These are phyloP conservation scores for Vickermania spadyakhi DNA, from an alignment of 208 protist genomes.

Conservation along the genomic window DNA sequence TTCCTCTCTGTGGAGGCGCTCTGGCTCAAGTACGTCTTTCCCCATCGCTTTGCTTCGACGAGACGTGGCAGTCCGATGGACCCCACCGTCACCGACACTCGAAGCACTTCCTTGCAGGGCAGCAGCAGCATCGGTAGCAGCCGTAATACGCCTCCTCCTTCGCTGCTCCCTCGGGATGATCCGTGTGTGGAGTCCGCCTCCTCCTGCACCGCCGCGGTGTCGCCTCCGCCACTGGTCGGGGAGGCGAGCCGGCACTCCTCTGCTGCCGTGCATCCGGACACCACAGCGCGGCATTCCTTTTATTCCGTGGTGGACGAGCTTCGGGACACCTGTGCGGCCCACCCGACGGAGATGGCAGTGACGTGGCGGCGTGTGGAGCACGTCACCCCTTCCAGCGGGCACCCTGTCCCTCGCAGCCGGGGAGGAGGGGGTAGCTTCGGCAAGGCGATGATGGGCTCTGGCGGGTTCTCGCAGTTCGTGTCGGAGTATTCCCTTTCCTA, in stretches of 20 bases:
- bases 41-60: neutral
- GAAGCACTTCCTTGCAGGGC: too few species aligned
- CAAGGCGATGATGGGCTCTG: neutral
- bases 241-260: neutral
- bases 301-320: constrained; percentile 1
- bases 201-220: neutral
- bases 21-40: neutral
- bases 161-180: neutral
- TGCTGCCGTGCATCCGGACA: too few species aligned
- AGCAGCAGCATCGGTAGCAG: too few species aligned
- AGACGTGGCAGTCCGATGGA: too few species aligned
- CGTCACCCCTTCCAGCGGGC: constrained; percentile 7
- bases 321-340: neutral
- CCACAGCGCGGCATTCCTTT: neutral
- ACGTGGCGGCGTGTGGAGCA: constrained; percentile 11
- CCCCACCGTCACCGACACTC: too few species aligned
- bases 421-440: constrained; percentile 1
- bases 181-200: neutral
- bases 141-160: too few species aligned
- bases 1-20: neutral
- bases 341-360: neutral
- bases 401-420: neutral
- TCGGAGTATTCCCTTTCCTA: neutral
- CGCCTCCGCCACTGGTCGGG: neutral
- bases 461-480: neutral